Evolutionary conservation across 345 rosid species (phyloP).

Genomic region (Bruguiera sexangula): DNA sequence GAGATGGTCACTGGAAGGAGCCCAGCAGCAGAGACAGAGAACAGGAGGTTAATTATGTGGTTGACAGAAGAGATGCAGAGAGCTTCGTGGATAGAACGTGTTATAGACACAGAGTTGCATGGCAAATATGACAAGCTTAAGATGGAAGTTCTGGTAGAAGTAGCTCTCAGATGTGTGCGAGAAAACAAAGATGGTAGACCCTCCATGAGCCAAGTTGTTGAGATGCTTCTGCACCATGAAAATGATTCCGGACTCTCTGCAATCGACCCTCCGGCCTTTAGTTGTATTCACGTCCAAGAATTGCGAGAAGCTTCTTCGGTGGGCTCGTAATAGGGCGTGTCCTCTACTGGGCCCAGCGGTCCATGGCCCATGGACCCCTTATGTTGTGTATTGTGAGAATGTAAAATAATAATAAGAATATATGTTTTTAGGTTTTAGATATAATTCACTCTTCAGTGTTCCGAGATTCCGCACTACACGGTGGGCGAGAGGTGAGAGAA

Average conservation of each 20-base stretch:
- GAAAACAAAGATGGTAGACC: constrained; percentile 35
- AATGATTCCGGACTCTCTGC: background rate
- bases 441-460: no score
- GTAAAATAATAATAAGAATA: no score
- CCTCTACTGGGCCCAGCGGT: no score
- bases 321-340: no score
- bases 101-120: background rate
- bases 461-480: no score
- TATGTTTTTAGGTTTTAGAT: no score
- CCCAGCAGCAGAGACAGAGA: background rate
- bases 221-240: constrained; percentile 24
- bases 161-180: constrained; percentile 26
- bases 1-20: constrained; percentile 10
- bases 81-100: background rate
- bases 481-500: no score
- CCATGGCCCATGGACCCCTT: no score
- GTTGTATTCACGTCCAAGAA: no score
- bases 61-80: background rate
- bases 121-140: background rate
- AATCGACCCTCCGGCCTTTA: no score
- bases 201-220: constrained; percentile 31
- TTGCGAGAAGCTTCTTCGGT: no score
- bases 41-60: constrained; percentile 3
- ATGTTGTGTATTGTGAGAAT: no score
- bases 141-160: constrained; percentile 21